phyloP scores from a whole-genome alignment of 169 alveolate species.

The Babesia ovis region DNA sequence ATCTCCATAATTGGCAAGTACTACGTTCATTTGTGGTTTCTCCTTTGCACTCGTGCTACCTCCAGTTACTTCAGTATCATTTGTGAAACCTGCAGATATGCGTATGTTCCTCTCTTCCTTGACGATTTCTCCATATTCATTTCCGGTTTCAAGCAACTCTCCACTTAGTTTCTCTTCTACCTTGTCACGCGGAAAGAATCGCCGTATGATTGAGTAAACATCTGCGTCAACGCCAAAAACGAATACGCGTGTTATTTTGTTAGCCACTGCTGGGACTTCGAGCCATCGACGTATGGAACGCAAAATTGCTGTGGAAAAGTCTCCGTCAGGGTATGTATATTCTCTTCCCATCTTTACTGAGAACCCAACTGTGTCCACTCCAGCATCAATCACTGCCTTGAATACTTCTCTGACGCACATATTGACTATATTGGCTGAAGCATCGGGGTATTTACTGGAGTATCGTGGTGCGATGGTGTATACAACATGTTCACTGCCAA shows the following conservation, averaged over 20 bases:
- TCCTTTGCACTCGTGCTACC: not conserved
- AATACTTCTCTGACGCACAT: conserved; percentile 46
- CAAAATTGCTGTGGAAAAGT: conserved; percentile 39
- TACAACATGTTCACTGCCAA: conserved; percentile 47
- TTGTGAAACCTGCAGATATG: conserved; percentile 52
- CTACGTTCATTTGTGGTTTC: not conserved
- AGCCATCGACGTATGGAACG: conserved; percentile 59
- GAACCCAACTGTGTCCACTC: conserved; percentile 42
- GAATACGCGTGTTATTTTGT: conserved; percentile 35
- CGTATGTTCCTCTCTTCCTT: conserved; percentile 57
- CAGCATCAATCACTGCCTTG: conserved; percentile 49
- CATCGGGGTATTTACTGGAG: conserved; percentile 62
- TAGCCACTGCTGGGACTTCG: conserved; percentile 44
- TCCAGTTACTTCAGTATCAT: not conserved
- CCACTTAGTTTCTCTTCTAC: conserved; percentile 54
- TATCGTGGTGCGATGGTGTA: conserved; percentile 49
- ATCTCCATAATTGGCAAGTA: conserved; percentile 42
- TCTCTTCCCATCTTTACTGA: conserved; percentile 45
- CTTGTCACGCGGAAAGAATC: conserved; percentile 50
- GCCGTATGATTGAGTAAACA: conserved; percentile 20
- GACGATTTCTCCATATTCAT: conserved; percentile 60
- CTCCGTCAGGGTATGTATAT: conserved; percentile 24
- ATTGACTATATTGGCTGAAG: conserved; percentile 53
- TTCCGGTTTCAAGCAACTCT: conserved; percentile 46
- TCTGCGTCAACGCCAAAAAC: conserved; percentile 29